These are phyloP conservation scores for Kockiozyma suomiensis DNA, from an alignment of 805 yeast species.

Conservation along the genomic window DNA sequence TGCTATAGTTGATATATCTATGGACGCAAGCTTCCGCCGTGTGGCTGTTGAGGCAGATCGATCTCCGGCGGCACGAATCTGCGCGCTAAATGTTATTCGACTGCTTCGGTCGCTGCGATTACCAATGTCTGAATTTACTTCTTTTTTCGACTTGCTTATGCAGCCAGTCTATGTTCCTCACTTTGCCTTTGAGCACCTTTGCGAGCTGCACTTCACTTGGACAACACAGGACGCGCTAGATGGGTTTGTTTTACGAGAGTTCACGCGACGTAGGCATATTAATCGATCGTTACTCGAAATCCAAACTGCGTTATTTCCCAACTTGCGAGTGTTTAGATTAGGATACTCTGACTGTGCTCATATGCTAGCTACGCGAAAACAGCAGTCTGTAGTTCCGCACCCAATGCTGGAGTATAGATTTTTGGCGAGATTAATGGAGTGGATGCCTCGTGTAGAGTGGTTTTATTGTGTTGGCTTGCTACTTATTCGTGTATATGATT, in stretches of 20 bases:
- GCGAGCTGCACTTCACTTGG: slow-evolving; percentile 12
- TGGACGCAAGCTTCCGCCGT: slow-evolving; percentile 8
- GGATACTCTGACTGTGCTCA: slow-evolving; percentile 2
- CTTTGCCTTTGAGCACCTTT: slow-evolving; percentile 1
- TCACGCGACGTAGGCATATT: slow-evolving; percentile 2
- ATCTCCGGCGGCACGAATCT: slow-evolving; percentile 2
- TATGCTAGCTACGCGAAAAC: slow-evolving; percentile 1
- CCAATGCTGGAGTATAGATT: slow-evolving; percentile 8
- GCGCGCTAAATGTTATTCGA: slow-evolving; percentile 2
- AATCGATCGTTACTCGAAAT: slow-evolving; percentile 6
- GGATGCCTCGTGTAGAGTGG: slow-evolving; percentile 2
- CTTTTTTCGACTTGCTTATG: background rate
- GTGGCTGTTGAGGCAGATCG: slow-evolving; percentile 11
- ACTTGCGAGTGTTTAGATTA: background rate
- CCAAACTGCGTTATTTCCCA: slow-evolving; percentile 1
- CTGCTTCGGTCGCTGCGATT: background rate
- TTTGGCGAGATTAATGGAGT: background rate
- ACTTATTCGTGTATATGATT: slow-evolving; percentile 2
- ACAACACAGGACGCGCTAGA: slow-evolving; percentile 8
- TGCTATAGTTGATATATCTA: background rate
- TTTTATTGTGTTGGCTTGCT: background rate
- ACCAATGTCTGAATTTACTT: slow-evolving; percentile 8
- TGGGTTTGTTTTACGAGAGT: slow-evolving; percentile 6
- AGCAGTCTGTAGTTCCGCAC: background rate
- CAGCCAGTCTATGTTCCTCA: slow-evolving; percentile 1